These are phyloP conservation scores for Nitzschia putrida DNA, from an alignment of 108 stramenopile genomes.

Conservation along the genomic window DNA sequence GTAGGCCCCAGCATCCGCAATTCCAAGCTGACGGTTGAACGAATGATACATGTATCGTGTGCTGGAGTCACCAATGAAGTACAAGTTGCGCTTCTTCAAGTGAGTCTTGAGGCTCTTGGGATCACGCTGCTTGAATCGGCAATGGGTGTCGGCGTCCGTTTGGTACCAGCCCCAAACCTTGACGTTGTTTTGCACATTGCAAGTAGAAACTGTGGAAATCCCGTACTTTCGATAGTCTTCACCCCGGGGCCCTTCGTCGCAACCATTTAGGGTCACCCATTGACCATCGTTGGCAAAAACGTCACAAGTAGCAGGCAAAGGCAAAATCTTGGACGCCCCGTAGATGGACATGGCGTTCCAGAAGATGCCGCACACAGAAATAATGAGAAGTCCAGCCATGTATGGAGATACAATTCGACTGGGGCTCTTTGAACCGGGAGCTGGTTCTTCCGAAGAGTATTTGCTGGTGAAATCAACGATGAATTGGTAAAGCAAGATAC, in stretches of 20 bases:
- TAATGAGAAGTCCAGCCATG: slow-evolving; percentile 46
- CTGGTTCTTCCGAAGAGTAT: background rate
- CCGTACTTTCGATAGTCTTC: slow-evolving; percentile 60
- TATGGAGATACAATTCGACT: slow-evolving; percentile 16
- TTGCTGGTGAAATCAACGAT: slow-evolving; percentile 43
- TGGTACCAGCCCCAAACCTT: slow-evolving; percentile 76
- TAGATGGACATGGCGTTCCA: slow-evolving; percentile 65
- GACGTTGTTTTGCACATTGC: slow-evolving; percentile 42
- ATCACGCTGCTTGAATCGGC: slow-evolving; percentile 72
- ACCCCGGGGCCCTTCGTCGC: slow-evolving; percentile 73
- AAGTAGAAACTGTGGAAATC: slow-evolving; percentile 61
- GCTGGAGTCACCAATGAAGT: slow-evolving; percentile 82
- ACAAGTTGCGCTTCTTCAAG: slow-evolving; percentile 52
- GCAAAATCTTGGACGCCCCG: slow-evolving; percentile 59
- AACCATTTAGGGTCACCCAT: slow-evolving; percentile 79
- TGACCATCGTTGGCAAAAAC: slow-evolving; percentile 62
- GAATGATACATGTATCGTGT: slow-evolving; percentile 79
- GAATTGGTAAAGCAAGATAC: slow-evolving; percentile 52
- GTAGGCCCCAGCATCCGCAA: slow-evolving; percentile 64
- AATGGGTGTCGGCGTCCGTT: slow-evolving; percentile 48
- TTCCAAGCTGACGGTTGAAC: slow-evolving; percentile 64
- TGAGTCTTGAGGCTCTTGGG: slow-evolving; percentile 49
- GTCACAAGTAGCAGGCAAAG: slow-evolving; percentile 61
- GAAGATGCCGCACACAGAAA: slow-evolving; percentile 48
- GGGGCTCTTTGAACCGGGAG: background rate